Percentiles rank a stretch among this genome's conserved stretches.
Conservation (phyloP, 2,329 filamentous ascomycete species). For the Clarireedia hainanense region DNA sequence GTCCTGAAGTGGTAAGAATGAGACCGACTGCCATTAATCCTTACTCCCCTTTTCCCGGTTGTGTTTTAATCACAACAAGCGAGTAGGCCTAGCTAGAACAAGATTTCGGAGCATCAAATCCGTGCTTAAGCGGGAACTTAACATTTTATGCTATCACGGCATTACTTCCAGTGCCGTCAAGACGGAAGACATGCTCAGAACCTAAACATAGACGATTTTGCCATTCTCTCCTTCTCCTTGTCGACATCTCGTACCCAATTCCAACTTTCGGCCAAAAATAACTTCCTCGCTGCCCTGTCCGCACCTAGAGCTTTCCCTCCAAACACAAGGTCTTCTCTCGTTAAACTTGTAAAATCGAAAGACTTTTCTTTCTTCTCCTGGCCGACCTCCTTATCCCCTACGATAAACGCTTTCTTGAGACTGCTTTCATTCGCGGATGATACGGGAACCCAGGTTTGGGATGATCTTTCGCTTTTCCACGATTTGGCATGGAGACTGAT, state of each 20-base stretch:
- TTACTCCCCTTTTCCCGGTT: no score
- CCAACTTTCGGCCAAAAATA: constrained; percentile 52
- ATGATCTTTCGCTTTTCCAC: constrained; percentile 19
- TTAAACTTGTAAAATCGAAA: constrained; percentile 38
- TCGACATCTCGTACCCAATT: constrained; percentile 40
- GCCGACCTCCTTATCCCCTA: constrained; percentile 17
- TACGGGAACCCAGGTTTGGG: constrained; percentile 20
- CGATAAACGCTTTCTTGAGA: constrained; percentile 16
- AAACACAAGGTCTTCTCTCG: constrained; percentile 42
- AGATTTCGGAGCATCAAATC: no score
- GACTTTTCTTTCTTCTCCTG: constrained; percentile 9
- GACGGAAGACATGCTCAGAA: neutral
- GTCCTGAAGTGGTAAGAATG: no score
- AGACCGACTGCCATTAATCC: no score
- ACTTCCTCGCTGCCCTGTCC: constrained; percentile 41
- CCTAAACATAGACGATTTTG: constrained; percentile 6
- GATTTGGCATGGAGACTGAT: constrained; percentile 20
- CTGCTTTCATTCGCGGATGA: neutral
- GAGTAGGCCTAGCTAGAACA: no score
- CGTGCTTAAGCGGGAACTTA: neutral
- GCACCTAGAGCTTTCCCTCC: constrained; percentile 42
- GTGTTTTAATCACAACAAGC: no score
- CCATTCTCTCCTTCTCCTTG: constrained; percentile 12
- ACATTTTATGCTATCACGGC: neutral
- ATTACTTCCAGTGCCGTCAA: no score